Evolutionary conservation across 176 grass and related monocot species (phyloP), one percentile per base, ranked within the genome.

Genomic region (Elaeis guineensis): DNA sequence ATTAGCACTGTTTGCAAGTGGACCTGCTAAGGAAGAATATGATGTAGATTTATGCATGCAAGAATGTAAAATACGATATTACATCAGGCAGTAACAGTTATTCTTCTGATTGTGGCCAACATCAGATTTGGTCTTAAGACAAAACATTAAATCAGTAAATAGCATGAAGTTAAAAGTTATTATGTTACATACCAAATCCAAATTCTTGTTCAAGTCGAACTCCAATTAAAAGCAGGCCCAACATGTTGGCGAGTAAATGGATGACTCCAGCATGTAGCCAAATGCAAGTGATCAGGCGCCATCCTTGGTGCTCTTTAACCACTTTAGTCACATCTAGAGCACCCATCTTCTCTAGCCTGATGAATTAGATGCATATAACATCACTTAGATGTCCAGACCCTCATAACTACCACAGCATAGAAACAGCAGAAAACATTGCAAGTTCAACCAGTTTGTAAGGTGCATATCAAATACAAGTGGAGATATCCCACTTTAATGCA

Each of bases 171-270:
- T 29, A 39, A 54, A 5, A 2, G 54, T 66, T 71, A 14, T 44
- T 12, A 44, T 1, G 55, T 55, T 76, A 32, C 48, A 30, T 82
- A 89, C 85, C 63, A 23, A 86, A 90, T 1, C 90, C 86, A 49
- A 95, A 95, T 70, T 95, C 90, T 69, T 86, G 82, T 23, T 95
- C 90, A 14, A 95, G 90, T 21, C 74, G 76, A 63, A 90, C 79
- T 22, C 90, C 86, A 11, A 95, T 79, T 21, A 90, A 65, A 2
- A 86, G 25, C 54, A 95, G 82, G 70, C 90, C 78, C 14, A 95
- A 69, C 80, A 90, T 81, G 64, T 95, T 95, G 70, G 85, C 82
- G 32, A 95, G 74, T 28, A 95, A 65, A 59, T 90, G 90, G 14
- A 95, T 68, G 14, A 95, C 77, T 24, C 90, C 83, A 16, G 86